phyloP scores from a whole-genome alignment of 805 yeast genomes.

The Candida michaelii region DNA sequence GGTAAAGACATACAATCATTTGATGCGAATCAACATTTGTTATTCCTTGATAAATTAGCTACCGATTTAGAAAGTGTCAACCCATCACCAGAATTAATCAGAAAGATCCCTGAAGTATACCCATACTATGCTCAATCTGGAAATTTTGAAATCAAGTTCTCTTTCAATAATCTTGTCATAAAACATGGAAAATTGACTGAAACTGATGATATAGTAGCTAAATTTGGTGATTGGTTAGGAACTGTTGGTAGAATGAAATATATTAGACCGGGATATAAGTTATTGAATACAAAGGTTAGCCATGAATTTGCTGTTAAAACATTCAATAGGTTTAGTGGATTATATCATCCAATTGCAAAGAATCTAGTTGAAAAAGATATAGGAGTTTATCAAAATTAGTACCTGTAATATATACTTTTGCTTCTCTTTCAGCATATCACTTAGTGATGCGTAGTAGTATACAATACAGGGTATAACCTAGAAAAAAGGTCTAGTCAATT shows the following conservation, averaged over 20 bases:
- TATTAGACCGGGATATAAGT: slow-evolving; percentile 33
- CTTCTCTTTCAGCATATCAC: too few relatives aligned
- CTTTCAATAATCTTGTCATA: slow-evolving; percentile 25
- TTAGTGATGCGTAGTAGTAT: too few relatives aligned
- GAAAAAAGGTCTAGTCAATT: too few relatives aligned
- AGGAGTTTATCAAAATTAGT: slow-evolving; percentile 6
- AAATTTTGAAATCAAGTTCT: slow-evolving; percentile 26
- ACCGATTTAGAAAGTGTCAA: slow-evolving; percentile 15
- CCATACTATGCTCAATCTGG: slow-evolving; percentile 20
- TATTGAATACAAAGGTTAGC: slow-evolving; percentile 21
- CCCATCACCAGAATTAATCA: slow-evolving; percentile 13
- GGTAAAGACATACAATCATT: slow-evolving; percentile 36
- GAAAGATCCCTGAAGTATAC: slow-evolving; percentile 18
- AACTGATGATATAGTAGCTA: slow-evolving; percentile 17
- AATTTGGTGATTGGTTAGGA: slow-evolving; percentile 32
- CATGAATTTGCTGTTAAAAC: slow-evolving; percentile 28
- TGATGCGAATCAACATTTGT: slow-evolving; percentile 26
- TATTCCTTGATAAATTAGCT: slow-evolving; percentile 24
- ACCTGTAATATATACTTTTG: too few relatives aligned
- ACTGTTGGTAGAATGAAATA: slow-evolving; percentile 38
- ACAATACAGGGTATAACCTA: too few relatives aligned
- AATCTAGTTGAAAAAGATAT: slow-evolving; percentile 26
- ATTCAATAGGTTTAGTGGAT: slow-evolving; percentile 20
- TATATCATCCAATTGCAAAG: slow-evolving; percentile 35
- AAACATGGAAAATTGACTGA: slow-evolving; percentile 19